Evolutionary conservation across 2,329 filamentous ascomycete species (phyloP).

Genomic region (Botrytis fabae): DNA sequence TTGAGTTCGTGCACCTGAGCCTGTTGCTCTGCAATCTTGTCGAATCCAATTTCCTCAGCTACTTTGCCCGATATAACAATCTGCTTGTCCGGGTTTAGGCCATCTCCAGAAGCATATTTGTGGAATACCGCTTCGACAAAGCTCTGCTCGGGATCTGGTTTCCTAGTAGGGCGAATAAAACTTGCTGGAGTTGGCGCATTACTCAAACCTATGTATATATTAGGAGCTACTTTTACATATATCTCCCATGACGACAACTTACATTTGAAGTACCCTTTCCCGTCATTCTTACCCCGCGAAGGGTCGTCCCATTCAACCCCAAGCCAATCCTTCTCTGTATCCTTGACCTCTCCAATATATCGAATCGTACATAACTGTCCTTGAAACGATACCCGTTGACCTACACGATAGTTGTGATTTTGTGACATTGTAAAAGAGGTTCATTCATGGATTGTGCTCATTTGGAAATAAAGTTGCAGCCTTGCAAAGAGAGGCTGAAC

Average conservation of each 20-base stretch:
- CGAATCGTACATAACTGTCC: slow-evolving; percentile 79
- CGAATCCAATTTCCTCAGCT: slow-evolving; percentile 91
- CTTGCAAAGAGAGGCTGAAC: slow-evolving; percentile 34
- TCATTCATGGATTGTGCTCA: slow-evolving; percentile 22
- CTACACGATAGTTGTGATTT: slow-evolving; percentile 48
- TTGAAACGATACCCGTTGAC: slow-evolving; percentile 79
- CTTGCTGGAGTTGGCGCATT: slow-evolving; percentile 73
- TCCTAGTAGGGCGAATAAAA: slow-evolving; percentile 78
- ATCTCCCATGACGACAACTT: slow-evolving; percentile 38
- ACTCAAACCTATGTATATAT: slow-evolving; percentile 51
- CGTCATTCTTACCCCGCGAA: slow-evolving; percentile 84
- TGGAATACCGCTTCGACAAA: slow-evolving; percentile 78
- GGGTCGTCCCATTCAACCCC: slow-evolving; percentile 97
- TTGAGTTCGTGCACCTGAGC: slow-evolving; percentile 75
- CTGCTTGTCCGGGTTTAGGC: slow-evolving; percentile 45
- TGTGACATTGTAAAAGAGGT: slow-evolving; percentile 31
- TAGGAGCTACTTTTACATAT: background rate
- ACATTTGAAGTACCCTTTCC: slow-evolving; percentile 85
- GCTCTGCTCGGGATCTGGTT: slow-evolving; percentile 64
- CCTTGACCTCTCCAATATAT: slow-evolving; percentile 74
- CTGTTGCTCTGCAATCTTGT: slow-evolving; percentile 82
- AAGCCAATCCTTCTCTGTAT: slow-evolving; percentile 70
- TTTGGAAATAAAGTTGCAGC: slow-evolving; percentile 21
- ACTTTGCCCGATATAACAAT: slow-evolving; percentile 77
- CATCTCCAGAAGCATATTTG: slow-evolving; percentile 74